Base-by-base conservation (phyloP, 768 basidiomycete species). In the Russula olivacea region DNA sequence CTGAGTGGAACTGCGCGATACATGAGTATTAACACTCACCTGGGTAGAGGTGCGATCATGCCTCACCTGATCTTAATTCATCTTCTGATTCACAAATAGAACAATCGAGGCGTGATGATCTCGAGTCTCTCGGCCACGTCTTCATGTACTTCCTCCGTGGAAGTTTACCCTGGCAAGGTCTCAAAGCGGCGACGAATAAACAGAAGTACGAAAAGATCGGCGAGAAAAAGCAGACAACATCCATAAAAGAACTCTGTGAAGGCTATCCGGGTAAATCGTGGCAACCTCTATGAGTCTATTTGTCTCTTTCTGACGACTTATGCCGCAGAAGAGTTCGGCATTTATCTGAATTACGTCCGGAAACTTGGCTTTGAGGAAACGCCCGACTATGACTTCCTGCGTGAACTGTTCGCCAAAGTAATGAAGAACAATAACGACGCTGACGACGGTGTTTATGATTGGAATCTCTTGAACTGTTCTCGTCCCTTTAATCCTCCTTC, bases 191-290 rank as follows among this genome's bases (percentile, higher is more conserved):
- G 32, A 99, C 95, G 55, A 98, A 99, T 81, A 99, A 99, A 80
- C 97, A 98, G 75, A 93, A 98, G 81, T 99, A 99, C 78, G 96
- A 99, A 81, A 99, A 98, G 82, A 99, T 99, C 74, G 96, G 96
- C 66, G 96, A 99, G 81, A 99, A 99, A 88, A 99, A 93, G 82
- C 97, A 98, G 78, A 91, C 90, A 15, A 98, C 97, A 32, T 89
- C 90, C 8, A 98, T 99, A 75, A 96, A 93, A 77, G 97, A 99
- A 72, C 81, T 99, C 28, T 93, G 89, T 71, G 97, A 98, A 69
- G 91, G 93, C 61, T 94, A 88, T 78, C 96, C 97, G 54, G 93
- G 93, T 93, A 68, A 65, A 81, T 73, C 43, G 40, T 23, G 58
- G 47, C 53, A 62, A 36, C 36, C 64, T 40, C 8, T 41, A 28